Evolutionary conservation across 192 early-diverging fungal species (phyloP).

Genomic region (Oehlia diaphana): DNA sequence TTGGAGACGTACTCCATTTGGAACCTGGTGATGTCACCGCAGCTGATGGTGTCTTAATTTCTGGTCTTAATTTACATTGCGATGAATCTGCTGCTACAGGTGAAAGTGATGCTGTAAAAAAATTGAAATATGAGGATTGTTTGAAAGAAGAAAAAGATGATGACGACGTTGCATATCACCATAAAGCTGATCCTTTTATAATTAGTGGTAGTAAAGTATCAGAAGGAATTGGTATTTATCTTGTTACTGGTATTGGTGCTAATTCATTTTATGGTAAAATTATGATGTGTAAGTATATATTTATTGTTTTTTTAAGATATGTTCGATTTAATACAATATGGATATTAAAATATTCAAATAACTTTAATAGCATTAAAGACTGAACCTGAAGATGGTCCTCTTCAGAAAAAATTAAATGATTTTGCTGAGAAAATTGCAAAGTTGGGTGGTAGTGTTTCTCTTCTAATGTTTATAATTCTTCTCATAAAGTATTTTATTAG

Average conservation of each 20-base stretch:
- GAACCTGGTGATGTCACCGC: constrained; percentile 93
- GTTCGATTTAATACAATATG: constrained; percentile 82
- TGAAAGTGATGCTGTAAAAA: constrained; percentile 89
- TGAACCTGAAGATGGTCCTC: too few species aligned
- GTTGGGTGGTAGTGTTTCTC: too few species aligned
- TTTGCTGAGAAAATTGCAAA: too few species aligned
- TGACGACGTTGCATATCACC: constrained; percentile 24
- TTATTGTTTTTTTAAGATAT: constrained; percentile 35
- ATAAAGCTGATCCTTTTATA: constrained; percentile 71
- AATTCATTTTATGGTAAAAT: too few species aligned
- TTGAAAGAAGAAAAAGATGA: constrained; percentile 31
- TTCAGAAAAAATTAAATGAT: too few species aligned
- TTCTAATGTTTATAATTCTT: too few species aligned
- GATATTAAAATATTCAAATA: constrained; percentile 55
- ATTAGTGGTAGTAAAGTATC: constrained; percentile 50
- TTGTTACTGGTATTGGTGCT: too few species aligned
- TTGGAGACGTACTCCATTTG: constrained; percentile 87
- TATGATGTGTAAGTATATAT: constrained; percentile 60
- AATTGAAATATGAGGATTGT: constrained; percentile 61
- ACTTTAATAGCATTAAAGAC: too few species aligned
- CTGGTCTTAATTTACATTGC: constrained; percentile 75
- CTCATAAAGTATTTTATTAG: too few species aligned
- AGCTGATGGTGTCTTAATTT: constrained; percentile 86
- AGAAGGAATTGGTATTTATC: too few species aligned
- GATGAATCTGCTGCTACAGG: constrained; percentile 97